Evolutionary conservation across 1,284 basidiomycete genomes (phyloP).

Genomic region (Pulchroboletus neoregius): DNA sequence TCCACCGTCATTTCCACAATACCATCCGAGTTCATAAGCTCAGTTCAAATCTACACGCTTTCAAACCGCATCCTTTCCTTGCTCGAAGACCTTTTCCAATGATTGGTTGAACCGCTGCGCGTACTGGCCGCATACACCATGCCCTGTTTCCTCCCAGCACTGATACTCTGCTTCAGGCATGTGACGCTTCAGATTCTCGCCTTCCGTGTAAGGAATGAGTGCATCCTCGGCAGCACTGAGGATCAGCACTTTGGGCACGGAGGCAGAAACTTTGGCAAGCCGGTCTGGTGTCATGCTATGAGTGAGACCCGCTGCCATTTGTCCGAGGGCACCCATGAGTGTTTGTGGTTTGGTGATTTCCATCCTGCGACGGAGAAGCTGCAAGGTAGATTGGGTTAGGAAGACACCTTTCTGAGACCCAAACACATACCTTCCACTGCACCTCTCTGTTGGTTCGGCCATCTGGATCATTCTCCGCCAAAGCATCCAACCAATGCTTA

Average conservation of each 20-base stretch:
- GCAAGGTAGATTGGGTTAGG: background rate
- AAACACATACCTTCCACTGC: constrained; percentile 45
- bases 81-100: constrained; percentile 52
- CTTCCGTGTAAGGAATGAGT: constrained; percentile 59
- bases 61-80: constrained; percentile 39
- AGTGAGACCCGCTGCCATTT: constrained; percentile 69
- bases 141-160: constrained; percentile 63
- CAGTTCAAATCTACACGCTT: background rate
- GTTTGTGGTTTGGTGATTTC: constrained; percentile 57
- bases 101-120: constrained; percentile 52
- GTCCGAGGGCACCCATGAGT: constrained; percentile 64
- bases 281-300: constrained; percentile 61
- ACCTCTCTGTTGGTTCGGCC: constrained; percentile 62
- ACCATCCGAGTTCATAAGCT: background rate
- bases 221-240: constrained; percentile 74
- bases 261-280: constrained; percentile 51
- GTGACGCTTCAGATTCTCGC: constrained; percentile 50
- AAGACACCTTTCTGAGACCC: background rate
- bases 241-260: constrained; percentile 62
- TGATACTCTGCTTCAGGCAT: constrained; percentile 71
- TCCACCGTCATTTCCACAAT: no score
- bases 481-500: constrained; percentile 50
- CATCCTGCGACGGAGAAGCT: constrained; percentile 52
- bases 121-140: constrained; percentile 60
- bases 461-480: constrained; percentile 45